A percentile compares a stretch with the other conserved stretches of the same genome.
These are phyloP conservation scores for Falciphora oryzae DNA, from an alignment of 2,329 filamentous ascomycete species.

Conservation along the genomic window DNA sequence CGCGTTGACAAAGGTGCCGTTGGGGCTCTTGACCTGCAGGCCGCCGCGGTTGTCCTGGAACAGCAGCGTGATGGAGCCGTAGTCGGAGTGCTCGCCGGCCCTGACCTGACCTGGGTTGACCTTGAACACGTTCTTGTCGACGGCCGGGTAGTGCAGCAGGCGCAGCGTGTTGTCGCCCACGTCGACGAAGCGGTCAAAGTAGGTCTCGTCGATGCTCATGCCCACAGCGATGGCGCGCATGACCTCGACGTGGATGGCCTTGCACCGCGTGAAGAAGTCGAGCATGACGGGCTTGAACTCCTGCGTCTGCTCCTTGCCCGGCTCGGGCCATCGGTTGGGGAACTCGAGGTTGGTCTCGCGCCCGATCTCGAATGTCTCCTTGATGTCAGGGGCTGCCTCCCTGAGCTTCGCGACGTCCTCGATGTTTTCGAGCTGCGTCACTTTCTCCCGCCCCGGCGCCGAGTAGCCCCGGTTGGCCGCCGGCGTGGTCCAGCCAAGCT, in stretches of 20 bases:
- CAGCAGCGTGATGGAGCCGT: constrained; percentile 55
- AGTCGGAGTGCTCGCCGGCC: constrained; percentile 71
- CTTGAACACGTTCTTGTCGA: constrained; percentile 59
- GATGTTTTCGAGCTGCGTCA: constrained; percentile 48
- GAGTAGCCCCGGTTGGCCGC: constrained; percentile 71
- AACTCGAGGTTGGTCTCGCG: constrained; percentile 50
- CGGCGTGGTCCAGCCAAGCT: constrained; percentile 64
- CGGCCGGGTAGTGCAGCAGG: constrained; percentile 70
- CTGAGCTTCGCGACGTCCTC: constrained; percentile 53
- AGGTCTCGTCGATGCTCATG: constrained; percentile 62
- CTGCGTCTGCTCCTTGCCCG: constrained; percentile 43
- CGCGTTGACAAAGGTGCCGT: constrained; percentile 74
- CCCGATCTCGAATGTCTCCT: constrained; percentile 62
- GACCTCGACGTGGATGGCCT: constrained; percentile 66
- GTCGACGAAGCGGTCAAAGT: constrained; percentile 72
- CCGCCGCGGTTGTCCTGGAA: constrained; percentile 55
- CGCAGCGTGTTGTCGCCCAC: constrained; percentile 66
- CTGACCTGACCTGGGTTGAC: constrained; percentile 64
- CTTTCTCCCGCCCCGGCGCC: constrained; percentile 65
- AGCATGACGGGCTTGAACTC: constrained; percentile 70
- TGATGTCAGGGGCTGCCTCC: constrained; percentile 55
- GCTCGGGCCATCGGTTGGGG: constrained; percentile 73
- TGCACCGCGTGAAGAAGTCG: constrained; percentile 68
- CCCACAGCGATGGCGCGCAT: constrained; percentile 84
- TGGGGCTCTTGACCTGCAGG: constrained; percentile 60